Percentiles rank a stretch among this genome's conserved stretches.
These are phyloP conservation scores for Capsella rubella DNA, from an alignment of 441 rosid species.

Conservation along the genomic window DNA sequence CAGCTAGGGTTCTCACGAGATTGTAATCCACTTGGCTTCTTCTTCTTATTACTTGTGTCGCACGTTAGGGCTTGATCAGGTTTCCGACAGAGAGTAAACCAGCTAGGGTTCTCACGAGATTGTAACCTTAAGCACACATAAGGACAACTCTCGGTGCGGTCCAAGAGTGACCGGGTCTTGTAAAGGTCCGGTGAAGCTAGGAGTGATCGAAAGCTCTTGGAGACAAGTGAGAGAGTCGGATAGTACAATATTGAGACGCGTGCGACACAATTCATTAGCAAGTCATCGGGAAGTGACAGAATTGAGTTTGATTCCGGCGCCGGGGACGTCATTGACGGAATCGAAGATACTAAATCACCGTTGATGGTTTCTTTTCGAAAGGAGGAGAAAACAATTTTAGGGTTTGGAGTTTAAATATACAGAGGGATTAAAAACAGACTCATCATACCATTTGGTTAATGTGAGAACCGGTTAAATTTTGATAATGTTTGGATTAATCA, in stretches of 20 bases:
- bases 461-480: too few relatives aligned
- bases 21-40: background rate
- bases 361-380: background rate
- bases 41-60: background rate
- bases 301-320: background rate
- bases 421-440: too few relatives aligned
- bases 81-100: background rate
- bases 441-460: too few relatives aligned
- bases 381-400: background rate
- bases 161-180: background rate
- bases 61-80: background rate
- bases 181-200: constrained; percentile 5
- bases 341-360: background rate
- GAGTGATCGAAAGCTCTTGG: background rate
- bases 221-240: background rate
- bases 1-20: background rate
- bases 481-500: too few relatives aligned
- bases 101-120: background rate
- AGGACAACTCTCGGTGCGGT: background rate
- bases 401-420: background rate
- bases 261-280: background rate
- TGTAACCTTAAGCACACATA: background rate
- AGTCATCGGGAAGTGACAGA: background rate
- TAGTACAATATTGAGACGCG: background rate
- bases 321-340: background rate